phyloP scores from a whole-genome alignment of 225 moss, liverwort and hornwort species.

The Asterella californica region DNA sequence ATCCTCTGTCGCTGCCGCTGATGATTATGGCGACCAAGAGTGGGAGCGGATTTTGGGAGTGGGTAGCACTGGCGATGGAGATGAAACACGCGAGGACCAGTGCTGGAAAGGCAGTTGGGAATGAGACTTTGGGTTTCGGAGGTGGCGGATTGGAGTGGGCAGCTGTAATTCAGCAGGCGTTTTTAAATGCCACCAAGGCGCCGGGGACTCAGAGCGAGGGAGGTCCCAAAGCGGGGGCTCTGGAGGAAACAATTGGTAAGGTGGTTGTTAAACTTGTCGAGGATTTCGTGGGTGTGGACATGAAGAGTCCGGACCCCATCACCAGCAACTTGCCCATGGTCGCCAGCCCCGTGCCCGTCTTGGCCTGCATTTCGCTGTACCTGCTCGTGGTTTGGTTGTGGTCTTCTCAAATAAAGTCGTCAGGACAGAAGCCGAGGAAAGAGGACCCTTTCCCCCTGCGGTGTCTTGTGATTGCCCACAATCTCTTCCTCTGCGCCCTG shows the following conservation, averaged over 20 bases:
- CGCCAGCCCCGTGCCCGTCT: constrained; percentile 54
- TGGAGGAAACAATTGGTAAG: constrained; percentile 23
- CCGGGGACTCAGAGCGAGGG: not conserved
- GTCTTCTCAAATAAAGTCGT: constrained; percentile 60
- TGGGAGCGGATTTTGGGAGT: constrained; percentile 23
- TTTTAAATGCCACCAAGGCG: constrained; percentile 11
- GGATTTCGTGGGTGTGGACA: constrained; percentile 52
- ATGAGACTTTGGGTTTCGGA: not conserved
- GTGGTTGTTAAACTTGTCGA: constrained; percentile 38
- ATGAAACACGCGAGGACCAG: constrained; percentile 13
- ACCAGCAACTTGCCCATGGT: constrained; percentile 60
- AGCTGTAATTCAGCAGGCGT: constrained; percentile 15
- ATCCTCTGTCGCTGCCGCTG: not conserved
- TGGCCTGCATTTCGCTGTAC: constrained; percentile 52
- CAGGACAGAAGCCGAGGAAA: constrained; percentile 45
- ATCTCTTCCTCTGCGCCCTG: constrained; percentile 65
- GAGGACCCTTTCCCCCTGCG: constrained; percentile 66
- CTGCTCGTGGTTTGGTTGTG: constrained; percentile 62
- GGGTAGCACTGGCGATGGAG: constrained; percentile 23
- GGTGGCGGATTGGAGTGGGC: not conserved
- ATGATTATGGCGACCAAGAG: constrained; percentile 5
- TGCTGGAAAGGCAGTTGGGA: not conserved
- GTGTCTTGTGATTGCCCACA: constrained; percentile 61
- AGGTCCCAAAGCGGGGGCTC: not conserved
- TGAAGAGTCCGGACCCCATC: constrained; percentile 57